A percentile compares a stretch with the other conserved stretches of the same genome.
phyloP scores from a whole-genome alignment of 192 early-diverging fungal species.

The Gaertneriomyces sp. region DNA sequence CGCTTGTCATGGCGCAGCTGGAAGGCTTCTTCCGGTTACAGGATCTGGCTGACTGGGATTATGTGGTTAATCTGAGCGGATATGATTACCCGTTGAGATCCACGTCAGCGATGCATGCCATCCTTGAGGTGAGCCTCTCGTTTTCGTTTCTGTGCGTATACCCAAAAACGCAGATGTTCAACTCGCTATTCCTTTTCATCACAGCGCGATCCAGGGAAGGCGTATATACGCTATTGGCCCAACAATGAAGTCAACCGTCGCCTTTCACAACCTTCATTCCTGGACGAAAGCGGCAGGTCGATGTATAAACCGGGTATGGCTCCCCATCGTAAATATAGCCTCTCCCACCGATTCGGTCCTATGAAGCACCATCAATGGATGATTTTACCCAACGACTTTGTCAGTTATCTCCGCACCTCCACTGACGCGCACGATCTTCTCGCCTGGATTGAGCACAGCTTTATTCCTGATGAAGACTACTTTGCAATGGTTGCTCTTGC shows the following conservation, averaged over 20 bases:
- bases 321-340: constrained; percentile 25
- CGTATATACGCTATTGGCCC: constrained; percentile 27
- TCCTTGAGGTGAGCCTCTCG: background rate
- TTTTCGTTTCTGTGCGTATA: too few species aligned
- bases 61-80: constrained; percentile 43
- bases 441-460: constrained; percentile 39
- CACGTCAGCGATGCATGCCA: constrained; percentile 35
- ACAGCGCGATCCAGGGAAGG: constrained; percentile 27
- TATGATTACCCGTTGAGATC: constrained; percentile 43
- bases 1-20: constrained; percentile 45
- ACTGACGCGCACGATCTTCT: constrained; percentile 28
- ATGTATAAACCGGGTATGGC: constrained; percentile 27
- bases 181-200: background rate
- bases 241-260: constrained; percentile 32
- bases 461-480: constrained; percentile 44
- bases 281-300: constrained; percentile 9
- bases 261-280: constrained; percentile 26
- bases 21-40: constrained; percentile 45
- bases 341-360: constrained; percentile 27
- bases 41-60: constrained; percentile 55
- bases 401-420: constrained; percentile 30
- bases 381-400: constrained; percentile 34
- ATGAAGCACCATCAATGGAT: constrained; percentile 50
- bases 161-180: too few species aligned
- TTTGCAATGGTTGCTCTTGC: constrained; percentile 34